These are phyloP conservation scores for Rhodomyrtus tomentosa DNA, from an alignment of 345 rosid genomes.

Conservation along the genomic window DNA sequence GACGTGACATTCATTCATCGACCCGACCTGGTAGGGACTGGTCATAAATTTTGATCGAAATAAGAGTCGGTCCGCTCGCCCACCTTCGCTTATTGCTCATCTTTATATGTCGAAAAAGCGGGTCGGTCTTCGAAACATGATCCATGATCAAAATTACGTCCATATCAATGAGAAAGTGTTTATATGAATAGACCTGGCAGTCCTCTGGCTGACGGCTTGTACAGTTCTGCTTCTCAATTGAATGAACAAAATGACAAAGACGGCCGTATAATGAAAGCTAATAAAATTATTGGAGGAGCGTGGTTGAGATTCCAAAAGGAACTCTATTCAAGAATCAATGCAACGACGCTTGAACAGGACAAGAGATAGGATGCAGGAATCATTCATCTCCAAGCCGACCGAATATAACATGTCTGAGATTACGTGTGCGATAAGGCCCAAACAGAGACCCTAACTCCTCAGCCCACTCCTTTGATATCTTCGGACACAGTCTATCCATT, in stretches of 20 bases:
- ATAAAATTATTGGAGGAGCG: neutral
- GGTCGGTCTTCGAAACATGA: neutral
- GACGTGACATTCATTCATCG: too few relatives aligned
- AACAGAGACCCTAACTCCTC: too few relatives aligned
- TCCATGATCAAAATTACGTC: too few relatives aligned
- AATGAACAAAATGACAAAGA: neutral
- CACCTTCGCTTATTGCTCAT: neutral
- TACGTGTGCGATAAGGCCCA: too few relatives aligned
- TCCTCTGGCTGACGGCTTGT: neutral
- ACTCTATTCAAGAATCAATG: neutral
- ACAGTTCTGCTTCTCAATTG: neutral
- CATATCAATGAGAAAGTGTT: too few relatives aligned
- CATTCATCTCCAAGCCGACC: neutral
- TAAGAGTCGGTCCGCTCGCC: neutral
- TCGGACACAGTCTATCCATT: too few relatives aligned
- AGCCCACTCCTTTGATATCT: too few relatives aligned
- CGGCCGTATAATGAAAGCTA: neutral
- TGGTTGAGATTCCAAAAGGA: neutral
- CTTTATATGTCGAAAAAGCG: too few relatives aligned
- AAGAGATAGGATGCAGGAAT: neutral
- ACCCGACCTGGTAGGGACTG: neutral
- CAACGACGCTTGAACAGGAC: neutral
- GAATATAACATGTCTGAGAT: neutral
- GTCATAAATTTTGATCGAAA: too few relatives aligned
- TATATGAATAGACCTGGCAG: too few relatives aligned